Conservation (phyloP, 495 filamentous ascomycete genomes). For the Penicillium daleae region DNA sequence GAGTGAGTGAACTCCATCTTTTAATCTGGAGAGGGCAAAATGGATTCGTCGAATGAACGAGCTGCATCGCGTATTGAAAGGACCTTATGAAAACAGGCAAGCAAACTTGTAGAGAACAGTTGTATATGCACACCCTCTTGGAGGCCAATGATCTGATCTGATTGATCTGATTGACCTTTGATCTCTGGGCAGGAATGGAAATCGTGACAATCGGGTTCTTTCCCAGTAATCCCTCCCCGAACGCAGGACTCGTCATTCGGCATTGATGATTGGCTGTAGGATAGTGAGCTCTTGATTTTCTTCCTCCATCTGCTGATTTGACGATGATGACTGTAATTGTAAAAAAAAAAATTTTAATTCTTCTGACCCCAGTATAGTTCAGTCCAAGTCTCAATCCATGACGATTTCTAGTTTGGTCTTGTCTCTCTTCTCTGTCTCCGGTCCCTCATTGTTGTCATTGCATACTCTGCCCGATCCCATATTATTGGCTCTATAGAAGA, state of each 20-base stretch:
- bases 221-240: conserved; percentile 19
- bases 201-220: conserved; percentile 24
- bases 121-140: background rate
- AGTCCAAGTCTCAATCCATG: conserved; percentile 2
- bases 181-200: conserved; percentile 16
- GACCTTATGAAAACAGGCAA: background rate
- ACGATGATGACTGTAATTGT: background rate
- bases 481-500: background rate
- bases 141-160: conserved; percentile 25
- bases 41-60: conserved; percentile 25
- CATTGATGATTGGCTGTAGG: conserved; percentile 12
- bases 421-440: background rate
- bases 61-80: background rate
- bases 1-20: too few relatives aligned
- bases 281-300: background rate
- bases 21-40: conserved; percentile 1
- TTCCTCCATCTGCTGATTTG: background rate
- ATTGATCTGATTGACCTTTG: conserved; percentile 28
- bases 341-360: background rate
- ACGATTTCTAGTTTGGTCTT: background rate
- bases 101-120: background rate
- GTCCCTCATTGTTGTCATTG: conserved; percentile 17
- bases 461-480: background rate
- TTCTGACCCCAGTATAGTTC: background rate
- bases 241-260: conserved; percentile 16